Evolutionary conservation across 2,329 filamentous ascomycete species (phyloP).

Genomic region (Tolypocladium cylindrosporum): DNA sequence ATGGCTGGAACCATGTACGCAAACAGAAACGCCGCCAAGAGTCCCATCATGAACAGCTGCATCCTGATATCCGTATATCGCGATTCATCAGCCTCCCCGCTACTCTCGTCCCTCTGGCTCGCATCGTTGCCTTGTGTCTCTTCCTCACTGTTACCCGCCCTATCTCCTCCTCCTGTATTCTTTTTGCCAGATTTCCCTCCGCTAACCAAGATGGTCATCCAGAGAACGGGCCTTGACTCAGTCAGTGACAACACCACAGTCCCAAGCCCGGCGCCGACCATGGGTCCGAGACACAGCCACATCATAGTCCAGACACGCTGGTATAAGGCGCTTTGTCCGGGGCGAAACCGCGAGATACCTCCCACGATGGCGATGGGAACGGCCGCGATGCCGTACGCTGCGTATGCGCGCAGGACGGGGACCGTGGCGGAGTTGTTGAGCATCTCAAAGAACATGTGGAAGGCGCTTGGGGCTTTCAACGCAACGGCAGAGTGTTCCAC

Average conservation of each 20-base stretch:
- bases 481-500: background rate
- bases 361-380: conserved; percentile 3
- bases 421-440: background rate
- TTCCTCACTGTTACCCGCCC: background rate
- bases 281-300: conserved; percentile 2
- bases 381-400: background rate
- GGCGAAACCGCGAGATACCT: background rate
- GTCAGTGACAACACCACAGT: background rate
- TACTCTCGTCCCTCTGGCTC: background rate
- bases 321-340: background rate
- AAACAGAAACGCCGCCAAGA: too few relatives aligned
- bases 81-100: too few relatives aligned
- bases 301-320: conserved; percentile 3
- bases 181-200: too few relatives aligned
- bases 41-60: too few relatives aligned
- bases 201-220: background rate
- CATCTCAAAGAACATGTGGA: background rate
- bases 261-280: background rate
- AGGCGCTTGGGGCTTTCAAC: too few relatives aligned
- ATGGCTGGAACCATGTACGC: too few relatives aligned
- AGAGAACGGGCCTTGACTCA: conserved; percentile 2
- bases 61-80: too few relatives aligned
- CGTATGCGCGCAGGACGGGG: background rate
- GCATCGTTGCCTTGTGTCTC: background rate
- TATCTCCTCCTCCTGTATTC: too few relatives aligned